Conservation (phyloP, 306 rosid genomes). For the Cucurbita pepo region DNA sequence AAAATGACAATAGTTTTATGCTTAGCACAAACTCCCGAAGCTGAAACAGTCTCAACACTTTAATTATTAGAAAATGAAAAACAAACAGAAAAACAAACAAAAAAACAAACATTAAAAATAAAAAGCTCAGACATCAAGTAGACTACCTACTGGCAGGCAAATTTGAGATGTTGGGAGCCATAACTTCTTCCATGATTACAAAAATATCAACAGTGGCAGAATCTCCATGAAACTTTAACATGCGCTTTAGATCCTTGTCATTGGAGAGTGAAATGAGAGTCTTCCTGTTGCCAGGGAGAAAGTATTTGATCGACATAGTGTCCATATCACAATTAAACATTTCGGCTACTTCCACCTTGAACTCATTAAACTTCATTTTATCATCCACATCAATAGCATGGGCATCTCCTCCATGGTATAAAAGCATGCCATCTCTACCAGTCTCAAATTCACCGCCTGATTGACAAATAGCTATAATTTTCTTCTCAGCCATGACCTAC, state of each 20-base stretch:
- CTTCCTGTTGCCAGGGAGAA: constrained; percentile 82
- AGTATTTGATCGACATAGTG: constrained; percentile 57
- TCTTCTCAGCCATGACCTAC: constrained; percentile 60
- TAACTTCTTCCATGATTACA: constrained; percentile 44
- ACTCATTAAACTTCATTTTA: constrained; percentile 48
- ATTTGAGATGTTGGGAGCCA: constrained; percentile 48
- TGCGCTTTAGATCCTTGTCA: constrained; percentile 84
- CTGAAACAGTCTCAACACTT: background rate
- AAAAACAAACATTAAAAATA: background rate
- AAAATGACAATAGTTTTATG: constrained; percentile 5
- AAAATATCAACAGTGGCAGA: constrained; percentile 50
- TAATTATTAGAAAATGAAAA: background rate
- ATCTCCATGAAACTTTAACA: constrained; percentile 67
- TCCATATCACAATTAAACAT: constrained; percentile 45
- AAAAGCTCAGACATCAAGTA: constrained; percentile 21
- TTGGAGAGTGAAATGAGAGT: constrained; percentile 85
- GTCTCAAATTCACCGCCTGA: constrained; percentile 72
- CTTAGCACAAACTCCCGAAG: constrained; percentile 9
- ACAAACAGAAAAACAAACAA: background rate
- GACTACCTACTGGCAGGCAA: constrained; percentile 93
- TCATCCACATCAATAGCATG: constrained; percentile 89
- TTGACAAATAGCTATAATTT: constrained; percentile 77
- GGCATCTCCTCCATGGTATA: constrained; percentile 65
- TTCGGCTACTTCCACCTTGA: constrained; percentile 61
- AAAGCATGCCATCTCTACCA: constrained; percentile 53